Percentiles rank a stretch among this genome's conserved stretches.
These are phyloP conservation scores for Fusarium camptoceras DNA, from an alignment of 2,329 filamentous ascomycete species.

Conservation along the genomic window DNA sequence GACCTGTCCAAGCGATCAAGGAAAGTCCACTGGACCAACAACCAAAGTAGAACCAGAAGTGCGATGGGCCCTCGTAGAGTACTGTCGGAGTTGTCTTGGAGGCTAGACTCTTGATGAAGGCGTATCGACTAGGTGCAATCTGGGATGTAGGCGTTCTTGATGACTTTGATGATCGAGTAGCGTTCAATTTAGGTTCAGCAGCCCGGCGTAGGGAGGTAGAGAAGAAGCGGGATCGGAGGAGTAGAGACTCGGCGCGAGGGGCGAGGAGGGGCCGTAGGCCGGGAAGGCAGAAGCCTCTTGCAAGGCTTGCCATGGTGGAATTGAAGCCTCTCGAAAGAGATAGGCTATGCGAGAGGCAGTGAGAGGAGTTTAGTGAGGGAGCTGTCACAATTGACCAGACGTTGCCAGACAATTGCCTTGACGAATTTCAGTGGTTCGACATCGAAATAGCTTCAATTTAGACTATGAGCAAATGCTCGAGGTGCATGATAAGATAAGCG, in stretches of 20 bases:
- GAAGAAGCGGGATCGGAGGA: slow-evolving; percentile 47
- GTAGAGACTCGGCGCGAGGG: slow-evolving; percentile 39
- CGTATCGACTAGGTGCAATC: slow-evolving; percentile 51
- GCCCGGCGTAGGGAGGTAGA: slow-evolving; percentile 46
- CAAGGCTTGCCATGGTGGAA: slow-evolving; percentile 49
- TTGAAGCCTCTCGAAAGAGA: not conserved
- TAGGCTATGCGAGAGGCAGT: not conserved
- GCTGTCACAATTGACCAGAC: not conserved
- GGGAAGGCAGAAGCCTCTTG: slow-evolving; percentile 48
- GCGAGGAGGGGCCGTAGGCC: slow-evolving; percentile 43
- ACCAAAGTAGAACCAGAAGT: slow-evolving; percentile 70
- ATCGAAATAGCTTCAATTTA: slow-evolving; percentile 9
- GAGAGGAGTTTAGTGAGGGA: too few species aligned
- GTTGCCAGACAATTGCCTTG: slow-evolving; percentile 16
- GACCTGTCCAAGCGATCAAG: slow-evolving; percentile 52
- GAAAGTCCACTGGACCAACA: slow-evolving; percentile 67
- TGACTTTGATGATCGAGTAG: slow-evolving; percentile 21
- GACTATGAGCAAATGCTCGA: not conserved
- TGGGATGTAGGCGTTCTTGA: slow-evolving; percentile 29
- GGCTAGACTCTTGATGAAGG: slow-evolving; percentile 67
- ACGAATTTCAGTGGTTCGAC: not conserved
- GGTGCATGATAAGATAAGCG: not conserved
- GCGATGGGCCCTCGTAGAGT: slow-evolving; percentile 74
- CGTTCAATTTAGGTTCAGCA: slow-evolving; percentile 32
- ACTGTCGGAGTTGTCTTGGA: slow-evolving; percentile 66